Base-by-base conservation (phyloP, 441 rosid species). In the Brassica balearica region DNA sequence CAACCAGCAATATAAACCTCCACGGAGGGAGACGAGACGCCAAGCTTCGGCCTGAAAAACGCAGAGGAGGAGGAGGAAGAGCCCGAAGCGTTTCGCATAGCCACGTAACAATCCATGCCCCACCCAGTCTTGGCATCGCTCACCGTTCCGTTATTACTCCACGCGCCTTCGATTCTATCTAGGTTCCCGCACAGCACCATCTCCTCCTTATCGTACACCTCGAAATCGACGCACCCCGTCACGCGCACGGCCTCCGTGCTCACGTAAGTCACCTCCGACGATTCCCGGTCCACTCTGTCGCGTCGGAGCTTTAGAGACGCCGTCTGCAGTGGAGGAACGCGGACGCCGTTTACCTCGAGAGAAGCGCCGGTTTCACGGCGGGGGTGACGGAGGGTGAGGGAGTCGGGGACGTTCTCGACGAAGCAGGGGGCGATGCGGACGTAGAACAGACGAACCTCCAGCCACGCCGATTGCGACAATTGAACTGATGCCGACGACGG, bases 1-100 rank as follows among this genome's bases (percentile, higher is more conserved):
- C 97, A 86, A 0, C 98, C 98, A 1, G 98, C 96, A 0, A 95
- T 87, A 68, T 95, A 95, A 74, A 95, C 93, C 91, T 95, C 99
- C 4, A 91, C 82, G 0, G 86, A 86, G 0, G 94, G 95, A 8
- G 97, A 80, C 6, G 92, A 85, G 6, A 82, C 85, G 60, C 91
- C 96, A 11, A 84, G 65, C 77, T 84, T 88, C 4, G 90, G 93
- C 78, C 83, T 86, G 56, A 89, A 87, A 71, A 91, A 89, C 17
- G 86, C 82, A 58, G 83, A 69, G 2, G 82, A 41, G 43, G 82
- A 41, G 41, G 53, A 68, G 14, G 41, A 72, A 53, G 77, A 64
- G 2, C 53, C 41, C 3, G 89, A 88, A n/a, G 81, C 81, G 6
- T 84, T 84, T 3, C 84, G 82, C 5, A 88, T 83, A 1, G 92